Base-by-base conservation (phyloP, 371 early-diverging fungal genomes). In the Actinomortierella ambigua region DNA sequence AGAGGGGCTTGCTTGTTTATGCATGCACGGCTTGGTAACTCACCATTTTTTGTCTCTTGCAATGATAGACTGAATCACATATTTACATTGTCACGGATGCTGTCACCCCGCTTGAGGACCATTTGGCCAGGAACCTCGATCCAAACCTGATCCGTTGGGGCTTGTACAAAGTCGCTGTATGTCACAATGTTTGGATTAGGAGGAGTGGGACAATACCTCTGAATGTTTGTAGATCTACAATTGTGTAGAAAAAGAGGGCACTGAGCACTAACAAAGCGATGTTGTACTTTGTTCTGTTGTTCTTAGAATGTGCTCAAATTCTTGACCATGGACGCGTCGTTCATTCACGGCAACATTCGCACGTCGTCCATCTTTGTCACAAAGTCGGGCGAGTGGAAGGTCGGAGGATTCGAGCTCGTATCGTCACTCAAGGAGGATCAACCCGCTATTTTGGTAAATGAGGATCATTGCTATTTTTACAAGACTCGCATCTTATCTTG, bases 71-170 rank as follows among this genome's bases (percentile, higher is more conserved):
- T 1, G 91, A 94, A 24, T 82, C 88, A 42, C 83, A 89, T 26
- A 92, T 97, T 55, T 91, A 95, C 76, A 93, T 98, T 59, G 97
- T 92, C 15, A 97, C 97, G 0, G 97, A 98, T 59, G 79, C 84
- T 1, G 91, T 95, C 2, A 79, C 81, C 22, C 96, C 97, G 8
- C 81, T 98, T 18, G 77, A 80, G 8, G 77, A 77, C 34, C 85
- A 83, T 43, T 68, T 93, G 39, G 65, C 52, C 22, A 52, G 83
- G 75, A 63, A 82, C 64, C 70, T 81, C 20, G 84, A 92, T 63
- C 78, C 77, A 3, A 88, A 90, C 66, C 78, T 95, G 53, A 79
- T 88, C 20, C 70, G 85, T 5, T 94, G 93, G 91, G 98, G 97
- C 3, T 79, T 98, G 18, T 95, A 90, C 69, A 96, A 95, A 78